Evolutionary conservation across 1,139 yeast species (phyloP).

Genomic region (Nematodospora anomalae): DNA sequence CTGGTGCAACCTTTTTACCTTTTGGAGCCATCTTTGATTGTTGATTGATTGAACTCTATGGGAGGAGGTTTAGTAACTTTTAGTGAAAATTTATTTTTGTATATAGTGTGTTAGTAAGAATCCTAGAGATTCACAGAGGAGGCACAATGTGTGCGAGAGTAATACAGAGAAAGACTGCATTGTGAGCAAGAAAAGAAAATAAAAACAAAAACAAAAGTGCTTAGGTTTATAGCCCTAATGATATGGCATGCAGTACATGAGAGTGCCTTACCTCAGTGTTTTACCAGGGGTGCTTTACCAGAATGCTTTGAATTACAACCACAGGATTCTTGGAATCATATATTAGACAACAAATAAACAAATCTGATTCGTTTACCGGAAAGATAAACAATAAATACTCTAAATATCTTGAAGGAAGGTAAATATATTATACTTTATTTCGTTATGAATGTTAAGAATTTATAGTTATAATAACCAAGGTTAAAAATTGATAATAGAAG

Average conservation of each 20-base stretch:
- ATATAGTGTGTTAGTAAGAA: slow-evolving; percentile 2
- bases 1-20: slow-evolving; percentile 81
- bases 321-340: too few relatives aligned
- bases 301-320: too few relatives aligned
- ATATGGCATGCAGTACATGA: neutral
- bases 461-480: too few relatives aligned
- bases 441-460: too few relatives aligned
- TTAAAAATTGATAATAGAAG: too few relatives aligned
- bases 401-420: too few relatives aligned
- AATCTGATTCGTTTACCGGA: too few relatives aligned
- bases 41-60: slow-evolving; percentile 5
- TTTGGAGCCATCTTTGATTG: slow-evolving; percentile 44
- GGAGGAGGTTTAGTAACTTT: neutral
- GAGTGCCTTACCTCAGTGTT: too few relatives aligned
- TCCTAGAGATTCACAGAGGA: neutral
- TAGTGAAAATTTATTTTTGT: slow-evolving; percentile 9
- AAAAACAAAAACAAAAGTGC: slow-evolving; percentile 1
- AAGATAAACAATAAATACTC: too few relatives aligned
- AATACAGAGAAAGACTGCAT: neutral
- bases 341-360: too few relatives aligned
- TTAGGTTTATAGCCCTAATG: slow-evolving; percentile 4
- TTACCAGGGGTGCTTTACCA: too few relatives aligned
- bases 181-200: slow-evolving; percentile 1
- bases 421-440: too few relatives aligned
- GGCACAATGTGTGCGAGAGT: slow-evolving; percentile 1